A percentile compares a stretch with the other conserved stretches of the same genome.
phyloP scores from a whole-genome alignment of 805 yeast genomes.

The Limtongia smithiae region DNA sequence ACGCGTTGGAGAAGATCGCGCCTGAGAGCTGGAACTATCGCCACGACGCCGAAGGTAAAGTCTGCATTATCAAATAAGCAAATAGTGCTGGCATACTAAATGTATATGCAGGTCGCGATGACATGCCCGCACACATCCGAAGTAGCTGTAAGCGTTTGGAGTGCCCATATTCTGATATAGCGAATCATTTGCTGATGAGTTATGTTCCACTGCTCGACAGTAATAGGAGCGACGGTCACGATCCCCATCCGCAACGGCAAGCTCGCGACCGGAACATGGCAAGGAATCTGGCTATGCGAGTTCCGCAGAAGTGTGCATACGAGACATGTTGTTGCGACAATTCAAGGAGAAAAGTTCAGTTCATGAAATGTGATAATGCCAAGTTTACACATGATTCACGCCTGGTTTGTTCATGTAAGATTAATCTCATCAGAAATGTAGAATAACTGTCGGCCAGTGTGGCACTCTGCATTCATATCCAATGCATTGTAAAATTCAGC shows the following conservation, averaged over 20 bases:
- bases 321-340: conserved; percentile 66
- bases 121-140: conserved; percentile 79
- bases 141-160: conserved; percentile 40
- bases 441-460: no score
- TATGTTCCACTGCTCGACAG: conserved; percentile 22
- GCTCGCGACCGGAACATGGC: conserved; percentile 79
- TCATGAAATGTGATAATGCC: neutral
- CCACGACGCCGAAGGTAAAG: conserved; percentile 66
- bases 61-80: neutral
- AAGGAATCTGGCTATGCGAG: conserved; percentile 73
- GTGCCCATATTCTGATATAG: neutral
- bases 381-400: no score
- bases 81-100: neutral
- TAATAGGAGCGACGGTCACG: conserved; percentile 60
- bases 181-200: neutral
- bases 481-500: no score
- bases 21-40: conserved; percentile 60
- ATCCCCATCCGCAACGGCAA: conserved; percentile 69
- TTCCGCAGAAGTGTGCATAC: conserved; percentile 63
- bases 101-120: conserved; percentile 49
- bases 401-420: neutral
- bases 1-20: conserved; percentile 58
- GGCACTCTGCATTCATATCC: no score
- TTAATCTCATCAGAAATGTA: neutral
- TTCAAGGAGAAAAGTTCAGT: conserved; percentile 50